Evolutionary conservation across 495 filamentous ascomycete genomes (phyloP).

Genomic region (Elaphomyces granulatus): DNA sequence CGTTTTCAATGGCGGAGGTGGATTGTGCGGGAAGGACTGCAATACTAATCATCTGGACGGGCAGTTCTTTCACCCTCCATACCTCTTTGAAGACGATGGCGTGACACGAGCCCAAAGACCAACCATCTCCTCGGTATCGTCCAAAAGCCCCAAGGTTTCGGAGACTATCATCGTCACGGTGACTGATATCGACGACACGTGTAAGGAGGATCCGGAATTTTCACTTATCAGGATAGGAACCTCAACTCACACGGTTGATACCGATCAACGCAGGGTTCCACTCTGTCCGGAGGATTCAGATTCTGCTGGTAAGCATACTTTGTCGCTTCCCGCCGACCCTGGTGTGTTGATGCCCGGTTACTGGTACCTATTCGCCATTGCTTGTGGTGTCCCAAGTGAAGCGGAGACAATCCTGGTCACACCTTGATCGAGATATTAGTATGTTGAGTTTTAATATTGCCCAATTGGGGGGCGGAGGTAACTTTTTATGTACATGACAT

Average conservation of each 20-base stretch:
- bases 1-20: constrained; percentile 40
- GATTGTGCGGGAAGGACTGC: constrained; percentile 36
- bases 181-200: constrained; percentile 2
- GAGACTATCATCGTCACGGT: constrained; percentile 15
- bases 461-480: background rate
- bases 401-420: constrained; percentile 12
- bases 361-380: constrained; percentile 43
- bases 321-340: constrained; percentile 30
- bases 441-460: constrained; percentile 3
- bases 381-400: constrained; percentile 34
- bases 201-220: constrained; percentile 10
- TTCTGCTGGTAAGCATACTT: constrained; percentile 9
- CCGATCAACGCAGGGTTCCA: constrained; percentile 40
- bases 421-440: no score
- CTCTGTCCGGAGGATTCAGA: constrained; percentile 13
- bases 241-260: constrained; percentile 43
- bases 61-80: constrained; percentile 42
- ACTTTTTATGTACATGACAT: no score
- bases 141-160: constrained; percentile 13
- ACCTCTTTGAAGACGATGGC: constrained; percentile 34
- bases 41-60: constrained; percentile 42
- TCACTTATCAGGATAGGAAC: constrained; percentile 33
- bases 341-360: constrained; percentile 41
- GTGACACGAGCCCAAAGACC: constrained; percentile 25
- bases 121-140: constrained; percentile 13